Evolutionary conservation across 169 alveolate species (phyloP), one percentile per base, ranked within the genome.

Genomic region (Cryptosporidium xiaoi): DNA sequence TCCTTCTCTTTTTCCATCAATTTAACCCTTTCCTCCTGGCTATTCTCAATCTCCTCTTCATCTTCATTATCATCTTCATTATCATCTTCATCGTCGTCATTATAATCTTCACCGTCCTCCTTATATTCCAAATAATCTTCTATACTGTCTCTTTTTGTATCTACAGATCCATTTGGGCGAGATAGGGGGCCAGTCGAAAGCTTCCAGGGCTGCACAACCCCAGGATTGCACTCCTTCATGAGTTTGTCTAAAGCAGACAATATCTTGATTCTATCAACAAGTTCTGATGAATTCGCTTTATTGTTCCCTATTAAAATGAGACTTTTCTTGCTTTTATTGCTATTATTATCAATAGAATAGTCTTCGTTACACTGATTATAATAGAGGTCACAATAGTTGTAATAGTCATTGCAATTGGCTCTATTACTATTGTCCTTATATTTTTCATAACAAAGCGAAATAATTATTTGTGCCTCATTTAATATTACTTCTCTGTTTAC

Each of bases 401-500:
- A 15, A 16, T 34, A 13, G 44, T 62, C 44, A 1, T 6, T 34
- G n/a, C 31, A 18, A 27, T 18, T 10, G 4, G 1, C 68, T 15
- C 6, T 18, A 8, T 62, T 48, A 27, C 20, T 10, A 33, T 62
- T 31, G 8, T 62, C 68, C 31, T 13, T 62, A 13, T 68, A 62
- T 24, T 77, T 77, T 29, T 77, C 87, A 16, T 44, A 62, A 16
- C 87, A 77, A 27, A 77, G 51, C 15, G 87, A 58, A 60, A 77
- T 60, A 34, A 77, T 77, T 0, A 77, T 77, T 53, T 77, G 87
- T 20, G 95, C 90, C 77, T 93, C 97, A 31, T 91, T 93, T 24
- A 93, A 85, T 15, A 94, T 84, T 0, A 92, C 94, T 51, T 91
- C 91, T n/a, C 90, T 87, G 33, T 93, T 94, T 0, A 91, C 96